These are phyloP conservation scores for Ulota crispa DNA, from an alignment of 225 moss, liverwort and hornwort species.

Conservation along the genomic window DNA sequence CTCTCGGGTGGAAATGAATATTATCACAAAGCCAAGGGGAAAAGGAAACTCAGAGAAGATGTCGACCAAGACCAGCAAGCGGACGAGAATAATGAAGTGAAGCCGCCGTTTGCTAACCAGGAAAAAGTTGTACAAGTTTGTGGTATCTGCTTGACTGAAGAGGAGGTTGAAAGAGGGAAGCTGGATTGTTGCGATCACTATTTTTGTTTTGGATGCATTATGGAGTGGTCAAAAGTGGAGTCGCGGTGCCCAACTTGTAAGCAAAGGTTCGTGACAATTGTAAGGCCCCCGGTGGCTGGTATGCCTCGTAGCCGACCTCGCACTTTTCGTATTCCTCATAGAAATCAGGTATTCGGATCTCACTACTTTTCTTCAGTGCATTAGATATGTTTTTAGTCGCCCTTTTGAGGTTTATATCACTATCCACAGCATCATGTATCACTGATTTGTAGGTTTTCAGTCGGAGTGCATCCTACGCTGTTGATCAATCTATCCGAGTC, in stretches of 20 bases:
- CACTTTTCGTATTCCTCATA: slow-evolving; percentile 73
- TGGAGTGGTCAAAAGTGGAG: slow-evolving; percentile 98
- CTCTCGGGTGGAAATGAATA: slow-evolving; percentile 36
- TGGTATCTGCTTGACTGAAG: slow-evolving; percentile 91
- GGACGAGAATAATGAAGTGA: slow-evolving; percentile 33
- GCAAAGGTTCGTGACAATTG: slow-evolving; percentile 79
- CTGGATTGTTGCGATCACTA: slow-evolving; percentile 95
- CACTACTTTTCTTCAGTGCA: background rate
- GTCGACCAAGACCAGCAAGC: slow-evolving; percentile 27
- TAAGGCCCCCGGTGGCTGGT: slow-evolving; percentile 56
- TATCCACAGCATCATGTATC: background rate
- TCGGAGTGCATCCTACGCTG: background rate
- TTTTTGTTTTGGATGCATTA: slow-evolving; percentile 94
- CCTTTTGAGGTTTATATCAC: background rate
- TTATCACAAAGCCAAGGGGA: slow-evolving; percentile 47
- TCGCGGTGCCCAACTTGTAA: slow-evolving; percentile 94
- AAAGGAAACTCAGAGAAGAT: slow-evolving; percentile 41
- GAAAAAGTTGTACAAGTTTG: slow-evolving; percentile 60
- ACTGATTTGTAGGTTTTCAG: background rate
- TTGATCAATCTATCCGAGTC: slow-evolving; percentile 4
- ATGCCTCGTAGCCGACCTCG: slow-evolving; percentile 76
- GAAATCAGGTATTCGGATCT: slow-evolving; percentile 63
- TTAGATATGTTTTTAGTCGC: background rate
- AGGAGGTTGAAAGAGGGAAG: slow-evolving; percentile 80
- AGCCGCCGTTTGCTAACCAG: slow-evolving; percentile 19